Evolutionary conservation across 2,329 filamentous ascomycete genomes (phyloP).

Genomic region (Biscogniauxia marginata): DNA sequence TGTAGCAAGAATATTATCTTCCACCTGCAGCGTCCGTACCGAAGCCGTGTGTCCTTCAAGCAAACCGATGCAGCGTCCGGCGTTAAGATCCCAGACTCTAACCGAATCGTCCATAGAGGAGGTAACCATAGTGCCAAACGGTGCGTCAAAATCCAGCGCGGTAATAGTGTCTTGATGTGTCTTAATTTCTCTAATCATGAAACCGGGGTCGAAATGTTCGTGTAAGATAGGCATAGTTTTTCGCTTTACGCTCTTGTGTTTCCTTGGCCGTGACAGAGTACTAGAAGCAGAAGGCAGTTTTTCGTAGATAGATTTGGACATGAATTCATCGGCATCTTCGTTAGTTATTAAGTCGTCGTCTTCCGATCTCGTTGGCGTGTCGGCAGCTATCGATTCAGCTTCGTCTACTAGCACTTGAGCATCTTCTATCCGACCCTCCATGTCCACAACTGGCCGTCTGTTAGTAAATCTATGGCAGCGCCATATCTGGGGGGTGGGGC

Average conservation of each 20-base stretch:
- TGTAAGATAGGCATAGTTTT: constrained; percentile 94
- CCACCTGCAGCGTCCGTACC: constrained; percentile 86
- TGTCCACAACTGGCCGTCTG: constrained; percentile 53
- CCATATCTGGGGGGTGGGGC: background rate
- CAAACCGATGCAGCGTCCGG: constrained; percentile 85
- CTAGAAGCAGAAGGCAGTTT: constrained; percentile 67
- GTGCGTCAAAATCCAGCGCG: constrained; percentile 92
- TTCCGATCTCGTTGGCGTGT: constrained; percentile 48
- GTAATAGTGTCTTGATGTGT: constrained; percentile 88
- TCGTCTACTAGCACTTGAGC: constrained; percentile 59
- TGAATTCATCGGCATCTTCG: constrained; percentile 65
- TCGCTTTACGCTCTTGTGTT: constrained; percentile 59
- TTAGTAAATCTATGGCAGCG: constrained; percentile 28
- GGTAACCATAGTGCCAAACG: constrained; percentile 92
- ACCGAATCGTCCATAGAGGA: constrained; percentile 91
- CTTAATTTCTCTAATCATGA: constrained; percentile 81
- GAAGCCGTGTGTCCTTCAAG: constrained; percentile 94
- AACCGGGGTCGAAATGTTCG: constrained; percentile 90
- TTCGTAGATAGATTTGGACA: constrained; percentile 97
- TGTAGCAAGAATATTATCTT: constrained; percentile 93
- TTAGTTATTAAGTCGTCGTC: constrained; percentile 54
- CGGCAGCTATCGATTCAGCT: constrained; percentile 53
- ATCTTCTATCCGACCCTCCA: constrained; percentile 61
- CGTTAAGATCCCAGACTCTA: constrained; percentile 93
- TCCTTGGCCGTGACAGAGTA: constrained; percentile 50